Percentiles rank a stretch among this genome's conserved stretches.
phyloP scores from a whole-genome alignment of 306 rosid species.

The Canavalia ensiformis region DNA sequence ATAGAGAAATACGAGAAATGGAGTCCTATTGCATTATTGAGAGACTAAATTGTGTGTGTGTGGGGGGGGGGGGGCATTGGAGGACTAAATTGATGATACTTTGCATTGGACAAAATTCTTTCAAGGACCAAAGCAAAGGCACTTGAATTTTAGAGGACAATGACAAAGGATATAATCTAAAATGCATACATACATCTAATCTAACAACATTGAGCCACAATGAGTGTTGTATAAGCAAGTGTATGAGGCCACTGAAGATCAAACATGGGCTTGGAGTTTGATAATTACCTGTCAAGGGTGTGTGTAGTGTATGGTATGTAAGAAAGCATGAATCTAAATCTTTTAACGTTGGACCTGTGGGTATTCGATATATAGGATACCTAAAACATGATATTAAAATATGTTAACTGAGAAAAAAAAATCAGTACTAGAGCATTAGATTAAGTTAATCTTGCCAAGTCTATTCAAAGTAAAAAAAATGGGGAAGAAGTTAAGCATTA shows the following conservation, averaged over 20 bases:
- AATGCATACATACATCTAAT: background rate
- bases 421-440: conserved; percentile 33
- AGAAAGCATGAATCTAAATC: conserved; percentile 86
- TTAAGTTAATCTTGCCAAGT: conserved; percentile 19
- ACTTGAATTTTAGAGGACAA: background rate
- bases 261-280: conserved; percentile 25
- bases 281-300: conserved; percentile 69
- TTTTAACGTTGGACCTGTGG: conserved; percentile 84
- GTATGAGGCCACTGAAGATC: conserved; percentile 19
- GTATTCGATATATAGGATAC: conserved; percentile 94
- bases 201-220: conserved; percentile 7
- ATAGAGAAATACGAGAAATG: background rate
- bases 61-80: too few species aligned
- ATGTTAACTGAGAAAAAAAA: conserved; percentile 45
- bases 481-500: conserved; percentile 24
- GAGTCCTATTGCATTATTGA: conserved; percentile 7
- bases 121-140: background rate
- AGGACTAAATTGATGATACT: background rate
- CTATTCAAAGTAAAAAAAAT: background rate
- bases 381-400: conserved; percentile 57
- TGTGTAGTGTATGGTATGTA: conserved; percentile 79
- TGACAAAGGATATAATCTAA: conserved; percentile 7
- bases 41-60: background rate
- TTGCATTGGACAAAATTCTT: conserved; percentile 15
- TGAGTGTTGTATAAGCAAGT: conserved; percentile 31